Evolutionary conservation across 1,284 basidiomycete genomes (phyloP).

Genomic region (Ceratobasidium sp.): DNA sequence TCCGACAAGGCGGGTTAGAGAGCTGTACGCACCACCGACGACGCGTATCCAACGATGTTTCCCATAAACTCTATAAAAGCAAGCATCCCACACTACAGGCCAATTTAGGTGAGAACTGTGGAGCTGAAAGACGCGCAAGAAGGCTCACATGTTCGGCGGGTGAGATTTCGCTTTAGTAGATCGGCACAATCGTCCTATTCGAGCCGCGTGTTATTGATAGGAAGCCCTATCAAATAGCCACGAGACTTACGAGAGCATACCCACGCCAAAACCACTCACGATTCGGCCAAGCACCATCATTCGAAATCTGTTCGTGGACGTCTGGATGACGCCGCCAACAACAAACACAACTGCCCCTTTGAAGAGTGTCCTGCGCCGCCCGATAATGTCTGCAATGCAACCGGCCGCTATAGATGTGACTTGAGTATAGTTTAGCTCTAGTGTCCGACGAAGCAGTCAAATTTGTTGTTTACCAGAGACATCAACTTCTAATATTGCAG

Average conservation of each 20-base stretch:
- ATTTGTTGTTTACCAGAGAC: constrained; percentile 78
- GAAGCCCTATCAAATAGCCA: constrained; percentile 7
- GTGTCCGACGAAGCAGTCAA: background rate
- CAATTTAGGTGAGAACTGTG: constrained; percentile 42
- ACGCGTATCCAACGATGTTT: constrained; percentile 94
- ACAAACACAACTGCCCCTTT: constrained; percentile 90
- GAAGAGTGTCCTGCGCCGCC: too few species aligned
- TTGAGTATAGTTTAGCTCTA: constrained; percentile 55
- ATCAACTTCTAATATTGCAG: constrained; percentile 91
- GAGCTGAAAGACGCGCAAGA: constrained; percentile 35
- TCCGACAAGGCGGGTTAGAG: constrained; percentile 9
- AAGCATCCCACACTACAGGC: constrained; percentile 80
- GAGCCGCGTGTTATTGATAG: constrained; percentile 25
- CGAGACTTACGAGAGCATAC: constrained; percentile 82
- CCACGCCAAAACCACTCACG: constrained; percentile 93
- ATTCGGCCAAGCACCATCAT: constrained; percentile 91
- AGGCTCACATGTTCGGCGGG: constrained; percentile 87
- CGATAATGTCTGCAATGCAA: too few species aligned
- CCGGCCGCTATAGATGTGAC: constrained; percentile 93
- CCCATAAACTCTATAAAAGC: constrained; percentile 98
- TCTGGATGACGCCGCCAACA: constrained; percentile 90
- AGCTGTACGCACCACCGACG: constrained; percentile 81
- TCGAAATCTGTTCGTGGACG: constrained; percentile 85
- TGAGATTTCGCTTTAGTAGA: constrained; percentile 97
- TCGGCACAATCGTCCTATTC: constrained; percentile 91